Percentiles rank a stretch among this genome's conserved stretches.
Evolutionary conservation across 495 filamentous ascomycete genomes (phyloP).

Genomic region (Saxophila tyrrhenica): DNA sequence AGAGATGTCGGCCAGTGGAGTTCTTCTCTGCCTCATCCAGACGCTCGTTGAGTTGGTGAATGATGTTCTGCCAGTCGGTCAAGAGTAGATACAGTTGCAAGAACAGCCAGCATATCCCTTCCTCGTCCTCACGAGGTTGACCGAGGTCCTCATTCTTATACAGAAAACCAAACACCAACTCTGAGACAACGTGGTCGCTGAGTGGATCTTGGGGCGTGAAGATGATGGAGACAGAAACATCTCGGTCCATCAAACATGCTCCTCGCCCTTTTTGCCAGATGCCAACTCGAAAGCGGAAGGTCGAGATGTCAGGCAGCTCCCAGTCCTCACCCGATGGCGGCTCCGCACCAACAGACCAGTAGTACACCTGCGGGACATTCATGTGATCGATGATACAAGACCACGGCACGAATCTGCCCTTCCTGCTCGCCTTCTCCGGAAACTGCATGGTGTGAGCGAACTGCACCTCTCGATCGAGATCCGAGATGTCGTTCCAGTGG

Average conservation of each 20-base stretch:
- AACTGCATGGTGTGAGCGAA: constrained; percentile 19
- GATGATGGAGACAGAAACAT: constrained; percentile 18
- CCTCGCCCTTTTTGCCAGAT: constrained; percentile 15
- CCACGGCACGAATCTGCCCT: constrained; percentile 15
- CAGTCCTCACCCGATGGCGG: constrained; percentile 11
- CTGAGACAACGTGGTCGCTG: constrained; percentile 17
- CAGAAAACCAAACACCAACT: constrained; percentile 15
- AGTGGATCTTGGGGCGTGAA: constrained; percentile 18
- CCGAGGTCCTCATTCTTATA: constrained; percentile 13
- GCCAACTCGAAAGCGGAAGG: constrained; percentile 20
- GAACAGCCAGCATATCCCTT: constrained; percentile 21
- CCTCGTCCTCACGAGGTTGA: constrained; percentile 14
- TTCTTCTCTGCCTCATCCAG: constrained; percentile 20
- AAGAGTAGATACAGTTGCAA: constrained; percentile 18
- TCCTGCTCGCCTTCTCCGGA: constrained; percentile 13
- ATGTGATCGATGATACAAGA: constrained; percentile 21
- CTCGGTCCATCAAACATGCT: constrained; percentile 11
- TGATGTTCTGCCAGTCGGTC: constrained; percentile 24
- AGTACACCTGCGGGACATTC: constrained; percentile 22
- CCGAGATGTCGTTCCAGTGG: constrained; percentile 15
- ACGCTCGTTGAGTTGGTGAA: constrained; percentile 10
- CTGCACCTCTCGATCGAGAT: constrained; percentile 20
- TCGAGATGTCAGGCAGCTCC: constrained; percentile 10
- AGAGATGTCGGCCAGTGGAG: constrained; percentile 13
- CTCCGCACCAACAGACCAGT: constrained; percentile 18